Evolutionary conservation across 2,329 filamentous ascomycete species (phyloP).

Genomic region (Aureobasidium sp.): DNA sequence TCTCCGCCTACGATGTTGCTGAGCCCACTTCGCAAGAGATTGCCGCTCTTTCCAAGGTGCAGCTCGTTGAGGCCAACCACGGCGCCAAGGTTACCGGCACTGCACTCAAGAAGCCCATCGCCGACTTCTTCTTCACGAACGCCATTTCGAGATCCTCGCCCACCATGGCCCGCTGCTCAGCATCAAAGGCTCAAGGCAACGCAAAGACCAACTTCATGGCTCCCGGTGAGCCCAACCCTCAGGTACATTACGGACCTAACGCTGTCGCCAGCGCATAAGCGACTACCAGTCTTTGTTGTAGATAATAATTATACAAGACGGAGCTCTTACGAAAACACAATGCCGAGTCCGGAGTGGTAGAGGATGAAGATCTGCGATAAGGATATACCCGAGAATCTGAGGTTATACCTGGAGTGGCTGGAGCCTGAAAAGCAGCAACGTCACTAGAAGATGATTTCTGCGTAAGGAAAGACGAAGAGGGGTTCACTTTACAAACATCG

Average conservation of each 20-base stretch:
- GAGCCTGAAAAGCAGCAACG: background rate
- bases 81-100: conserved; percentile 64
- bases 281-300: background rate
- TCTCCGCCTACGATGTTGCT: conserved; percentile 84
- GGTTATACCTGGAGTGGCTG: background rate
- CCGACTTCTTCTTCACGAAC: conserved; percentile 98
- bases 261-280: conserved; percentile 11
- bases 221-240: conserved; percentile 37
- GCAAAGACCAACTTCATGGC: conserved; percentile 47
- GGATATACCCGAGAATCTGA: conserved; percentile 6
- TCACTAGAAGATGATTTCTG: background rate
- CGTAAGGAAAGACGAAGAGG: background rate
- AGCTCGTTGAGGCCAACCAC: conserved; percentile 95
- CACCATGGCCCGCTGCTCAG: conserved; percentile 96
- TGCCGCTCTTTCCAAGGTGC: conserved; percentile 75
- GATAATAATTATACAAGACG: background rate
- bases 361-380: background rate
- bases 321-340: conserved; percentile 3
- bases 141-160: conserved; percentile 94
- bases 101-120: conserved; percentile 75
- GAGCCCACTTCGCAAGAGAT: conserved; percentile 64
- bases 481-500: background rate
- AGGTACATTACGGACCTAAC: conserved; percentile 14
- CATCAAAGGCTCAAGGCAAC: conserved; percentile 65
- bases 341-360: conserved; percentile 10